Evolutionary conservation across 495 filamentous ascomycete species (phyloP).

Genomic region (Amorphotheca resinae): DNA sequence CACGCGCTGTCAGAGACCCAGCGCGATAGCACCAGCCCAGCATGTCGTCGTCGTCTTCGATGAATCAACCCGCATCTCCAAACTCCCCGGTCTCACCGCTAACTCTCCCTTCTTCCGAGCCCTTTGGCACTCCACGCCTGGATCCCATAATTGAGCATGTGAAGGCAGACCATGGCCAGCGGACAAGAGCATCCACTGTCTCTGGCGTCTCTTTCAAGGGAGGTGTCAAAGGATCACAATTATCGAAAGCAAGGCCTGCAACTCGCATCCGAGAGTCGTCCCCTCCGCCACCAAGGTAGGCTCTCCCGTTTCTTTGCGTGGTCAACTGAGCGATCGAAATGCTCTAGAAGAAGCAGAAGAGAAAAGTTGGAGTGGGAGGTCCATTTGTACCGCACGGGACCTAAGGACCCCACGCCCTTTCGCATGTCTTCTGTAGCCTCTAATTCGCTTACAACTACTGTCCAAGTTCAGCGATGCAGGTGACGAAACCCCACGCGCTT

Average conservation of each 20-base stretch:
- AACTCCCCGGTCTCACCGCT: slow-evolving; percentile 6
- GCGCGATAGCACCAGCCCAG: background rate
- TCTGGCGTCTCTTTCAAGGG: slow-evolving; percentile 15
- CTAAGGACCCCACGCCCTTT: slow-evolving; percentile 3
- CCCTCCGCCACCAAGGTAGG: slow-evolving; percentile 20
- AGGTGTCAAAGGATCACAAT: background rate
- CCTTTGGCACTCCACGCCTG: slow-evolving; percentile 5
- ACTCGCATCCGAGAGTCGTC: slow-evolving; percentile 12
- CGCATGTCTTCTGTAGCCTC: background rate
- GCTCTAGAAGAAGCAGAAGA: background rate
- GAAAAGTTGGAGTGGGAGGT: background rate
- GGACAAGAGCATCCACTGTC: slow-evolving; percentile 2
- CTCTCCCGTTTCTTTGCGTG: slow-evolving; percentile 2
- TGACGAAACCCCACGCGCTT: slow-evolving; percentile 5
- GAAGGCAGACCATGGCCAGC: slow-evolving; percentile 10
- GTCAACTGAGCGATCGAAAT: background rate
- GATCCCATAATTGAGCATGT: slow-evolving; percentile 19
- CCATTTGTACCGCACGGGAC: slow-evolving; percentile 3
- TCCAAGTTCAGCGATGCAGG: background rate
- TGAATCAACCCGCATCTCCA: background rate
- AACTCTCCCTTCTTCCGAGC: slow-evolving; percentile 1
- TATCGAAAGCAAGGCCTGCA: slow-evolving; percentile 6
- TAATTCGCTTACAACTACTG: slow-evolving; percentile 1
- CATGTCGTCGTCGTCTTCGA: background rate
- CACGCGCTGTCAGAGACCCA: background rate